phyloP scores from a whole-genome alignment of 2,329 filamentous ascomycete species.

The Penicillium decumbens region DNA sequence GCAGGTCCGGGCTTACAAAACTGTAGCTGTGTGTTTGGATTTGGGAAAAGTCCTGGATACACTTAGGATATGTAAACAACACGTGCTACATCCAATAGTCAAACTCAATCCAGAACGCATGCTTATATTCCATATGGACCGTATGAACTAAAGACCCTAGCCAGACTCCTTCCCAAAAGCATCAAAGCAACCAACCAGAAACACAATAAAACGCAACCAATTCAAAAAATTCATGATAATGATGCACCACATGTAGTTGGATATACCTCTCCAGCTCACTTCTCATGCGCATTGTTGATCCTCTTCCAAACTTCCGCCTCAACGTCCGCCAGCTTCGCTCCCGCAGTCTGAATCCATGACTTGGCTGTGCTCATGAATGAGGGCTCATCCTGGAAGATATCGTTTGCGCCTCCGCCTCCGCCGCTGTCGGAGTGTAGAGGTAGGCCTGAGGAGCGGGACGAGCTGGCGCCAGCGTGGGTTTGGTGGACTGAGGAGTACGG shows the following conservation, averaged over 20 bases:
- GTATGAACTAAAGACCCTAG: not conserved
- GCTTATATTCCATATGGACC: not conserved
- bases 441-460: conserved; percentile 12
- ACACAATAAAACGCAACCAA: not conserved
- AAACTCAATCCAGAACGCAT: not conserved
- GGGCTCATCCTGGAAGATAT: conserved; percentile 28
- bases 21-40: too few relatives aligned
- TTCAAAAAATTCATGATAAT: not conserved
- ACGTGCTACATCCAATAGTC: too few relatives aligned
- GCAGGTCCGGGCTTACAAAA: too few relatives aligned
- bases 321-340: conserved; percentile 41
- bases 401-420: conserved; percentile 14
- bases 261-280: conserved; percentile 4
- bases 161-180: not conserved
- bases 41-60: too few relatives aligned
- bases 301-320: conserved; percentile 48
- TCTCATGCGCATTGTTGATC: conserved; percentile 40
- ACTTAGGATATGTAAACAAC: too few relatives aligned
- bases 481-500: conserved; percentile 29
- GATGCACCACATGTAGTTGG: not conserved
- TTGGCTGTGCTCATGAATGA: conserved; percentile 39
- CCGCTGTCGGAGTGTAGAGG: conserved; percentile 11
- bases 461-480: conserved; percentile 7
- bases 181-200: not conserved
- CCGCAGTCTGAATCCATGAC: conserved; percentile 41